Evolutionary conservation across 257 asterid genomes (phyloP).

Genomic region (Salvia rosmarinus): DNA sequence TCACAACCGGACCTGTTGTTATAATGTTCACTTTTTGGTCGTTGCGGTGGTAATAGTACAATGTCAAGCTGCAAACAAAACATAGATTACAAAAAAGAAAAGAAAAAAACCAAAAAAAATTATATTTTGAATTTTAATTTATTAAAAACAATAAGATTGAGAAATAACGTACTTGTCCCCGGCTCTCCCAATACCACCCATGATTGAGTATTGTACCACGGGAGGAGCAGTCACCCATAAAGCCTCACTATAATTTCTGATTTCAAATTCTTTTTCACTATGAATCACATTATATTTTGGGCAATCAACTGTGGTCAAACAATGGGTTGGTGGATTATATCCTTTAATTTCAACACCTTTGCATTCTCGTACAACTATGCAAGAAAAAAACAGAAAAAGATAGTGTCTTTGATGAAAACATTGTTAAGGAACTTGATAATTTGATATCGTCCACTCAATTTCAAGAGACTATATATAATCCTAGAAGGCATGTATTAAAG

Average conservation of each 20-base stretch:
- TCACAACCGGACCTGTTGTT: background rate
- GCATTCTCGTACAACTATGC: background rate
- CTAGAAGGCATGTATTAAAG: no score
- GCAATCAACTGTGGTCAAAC: background rate
- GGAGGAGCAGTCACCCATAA: background rate
- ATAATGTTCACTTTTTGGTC: background rate
- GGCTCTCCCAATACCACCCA: background rate
- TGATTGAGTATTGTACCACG: background rate
- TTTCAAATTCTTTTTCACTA: constrained; percentile 11
- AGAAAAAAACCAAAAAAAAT: no score
- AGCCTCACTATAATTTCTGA: background rate
- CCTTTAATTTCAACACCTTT: background rate
- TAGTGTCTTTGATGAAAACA: background rate
- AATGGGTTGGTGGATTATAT: background rate
- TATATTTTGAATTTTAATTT: no score
- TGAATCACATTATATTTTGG: background rate
- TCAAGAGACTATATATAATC: no score
- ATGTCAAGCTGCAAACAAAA: no score
- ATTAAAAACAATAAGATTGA: no score
- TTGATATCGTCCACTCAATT: no score
- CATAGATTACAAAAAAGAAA: no score
- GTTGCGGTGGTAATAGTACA: no score
- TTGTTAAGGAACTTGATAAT: background rate
- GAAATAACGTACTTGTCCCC: background rate
- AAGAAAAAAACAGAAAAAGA: background rate